phyloP scores from a whole-genome alignment of 345 rosid species.

The Lepidium aucheri region DNA sequence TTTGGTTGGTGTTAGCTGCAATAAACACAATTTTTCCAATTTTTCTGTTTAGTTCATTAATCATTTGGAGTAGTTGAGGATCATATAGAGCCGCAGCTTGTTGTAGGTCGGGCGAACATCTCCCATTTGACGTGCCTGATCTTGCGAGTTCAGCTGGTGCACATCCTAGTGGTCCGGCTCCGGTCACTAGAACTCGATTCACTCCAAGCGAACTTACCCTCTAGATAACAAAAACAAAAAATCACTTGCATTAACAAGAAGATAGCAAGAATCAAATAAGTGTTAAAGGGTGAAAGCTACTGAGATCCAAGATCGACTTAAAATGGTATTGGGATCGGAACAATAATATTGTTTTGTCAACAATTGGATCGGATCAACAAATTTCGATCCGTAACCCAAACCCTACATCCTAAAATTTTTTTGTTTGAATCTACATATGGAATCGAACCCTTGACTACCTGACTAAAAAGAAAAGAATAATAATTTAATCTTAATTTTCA shows the following conservation, averaged over 20 bases:
- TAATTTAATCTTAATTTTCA: too few species aligned
- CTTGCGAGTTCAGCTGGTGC: constrained; percentile 63
- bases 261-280: neutral
- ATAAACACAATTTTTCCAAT: constrained; percentile 40
- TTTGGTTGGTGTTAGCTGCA: constrained; percentile 39
- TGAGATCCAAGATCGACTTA: too few species aligned
- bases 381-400: too few species aligned
- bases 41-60: constrained; percentile 37
- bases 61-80: constrained; percentile 51
- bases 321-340: too few species aligned
- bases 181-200: constrained; percentile 74
- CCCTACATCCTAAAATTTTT: too few species aligned
- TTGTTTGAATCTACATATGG: too few species aligned
- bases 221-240: constrained; percentile 23
- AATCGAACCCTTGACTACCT: too few species aligned
- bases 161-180: constrained; percentile 83
- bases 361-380: too few species aligned
- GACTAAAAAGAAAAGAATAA: too few species aligned
- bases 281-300: neutral
- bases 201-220: constrained; percentile 60
- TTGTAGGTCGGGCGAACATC: constrained; percentile 48
- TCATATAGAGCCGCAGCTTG: constrained; percentile 56
- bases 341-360: too few species aligned
- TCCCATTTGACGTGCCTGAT: constrained; percentile 43
- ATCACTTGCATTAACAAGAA: neutral